Evolutionary conservation across 2,329 filamentous ascomycete genomes (phyloP).

Genomic region (Paecilomyces sp.): DNA sequence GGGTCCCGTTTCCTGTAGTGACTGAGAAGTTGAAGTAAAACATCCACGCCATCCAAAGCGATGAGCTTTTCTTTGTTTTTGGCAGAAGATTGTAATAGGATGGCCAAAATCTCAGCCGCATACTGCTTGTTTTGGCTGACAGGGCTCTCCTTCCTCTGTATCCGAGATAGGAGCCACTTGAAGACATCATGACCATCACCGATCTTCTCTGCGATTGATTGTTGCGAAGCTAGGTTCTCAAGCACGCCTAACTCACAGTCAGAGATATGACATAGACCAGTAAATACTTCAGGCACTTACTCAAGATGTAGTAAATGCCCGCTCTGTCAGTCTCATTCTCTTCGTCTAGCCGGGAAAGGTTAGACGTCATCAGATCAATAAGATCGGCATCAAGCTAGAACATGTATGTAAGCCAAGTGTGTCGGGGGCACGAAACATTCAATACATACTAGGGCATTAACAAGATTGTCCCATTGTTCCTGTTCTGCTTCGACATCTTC

Average conservation of each 20-base stretch:
- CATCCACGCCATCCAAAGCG: conserved; percentile 64
- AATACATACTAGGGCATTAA: conserved; percentile 48
- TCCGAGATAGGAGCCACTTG: conserved; percentile 67
- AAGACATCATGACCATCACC: conserved; percentile 60
- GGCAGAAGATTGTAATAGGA: conserved; percentile 70
- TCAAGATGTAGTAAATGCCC: conserved; percentile 79
- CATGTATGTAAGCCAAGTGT: neutral
- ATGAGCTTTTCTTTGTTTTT: conserved; percentile 59
- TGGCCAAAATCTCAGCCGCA: conserved; percentile 81
- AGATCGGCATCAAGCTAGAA: conserved; percentile 34
- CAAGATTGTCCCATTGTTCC: conserved; percentile 71
- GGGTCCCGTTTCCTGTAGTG: conserved; percentile 83
- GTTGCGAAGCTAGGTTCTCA: conserved; percentile 75
- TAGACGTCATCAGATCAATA: conserved; percentile 39
- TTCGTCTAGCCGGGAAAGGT: conserved; percentile 74
- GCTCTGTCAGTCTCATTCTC: conserved; percentile 62
- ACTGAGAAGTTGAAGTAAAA: conserved; percentile 73
- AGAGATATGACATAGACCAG: conserved; percentile 1
- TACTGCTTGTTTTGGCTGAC: conserved; percentile 94
- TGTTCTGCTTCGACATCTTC: conserved; percentile 81
- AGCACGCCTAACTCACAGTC: conserved; percentile 49
- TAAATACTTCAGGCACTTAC: conserved; percentile 18
- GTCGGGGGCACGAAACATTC: neutral
- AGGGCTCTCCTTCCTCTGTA: conserved; percentile 59
- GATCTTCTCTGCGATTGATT: conserved; percentile 62